These are phyloP conservation scores for Ustilago sp. DNA, from an alignment of 1,284 basidiomycete genomes.

Conservation along the genomic window DNA sequence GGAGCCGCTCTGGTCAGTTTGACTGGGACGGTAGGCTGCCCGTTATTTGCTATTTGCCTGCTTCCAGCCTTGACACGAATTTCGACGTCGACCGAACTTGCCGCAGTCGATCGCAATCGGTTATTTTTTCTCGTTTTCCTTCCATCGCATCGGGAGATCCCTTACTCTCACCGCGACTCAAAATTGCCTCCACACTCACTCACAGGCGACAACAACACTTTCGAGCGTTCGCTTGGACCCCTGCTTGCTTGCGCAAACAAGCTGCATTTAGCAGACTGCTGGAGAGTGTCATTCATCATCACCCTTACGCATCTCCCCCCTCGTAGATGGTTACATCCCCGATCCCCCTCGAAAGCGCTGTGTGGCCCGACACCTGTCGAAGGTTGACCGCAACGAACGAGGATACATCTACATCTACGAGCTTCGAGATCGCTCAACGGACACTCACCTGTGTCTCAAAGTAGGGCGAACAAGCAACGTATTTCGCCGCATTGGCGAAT, in stretches of 20 bases:
- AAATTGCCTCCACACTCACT: constrained; percentile 19
- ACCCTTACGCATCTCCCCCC: too few relatives aligned
- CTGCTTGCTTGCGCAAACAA: constrained; percentile 7
- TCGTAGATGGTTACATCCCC: too few relatives aligned
- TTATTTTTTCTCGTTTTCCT: neutral
- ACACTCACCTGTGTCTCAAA: constrained; percentile 45
- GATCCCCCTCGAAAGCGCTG: too few relatives aligned
- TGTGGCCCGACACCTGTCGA: constrained; percentile 23
- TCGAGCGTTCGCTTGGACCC: constrained; percentile 18
- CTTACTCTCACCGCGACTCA: constrained; percentile 10
- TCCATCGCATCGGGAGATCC: constrained; percentile 11
- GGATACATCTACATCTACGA: constrained; percentile 62
- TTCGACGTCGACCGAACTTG: constrained; percentile 34
- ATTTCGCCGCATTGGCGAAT: constrained; percentile 47
- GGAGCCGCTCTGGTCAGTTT: neutral
- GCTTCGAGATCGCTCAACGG: constrained; percentile 34
- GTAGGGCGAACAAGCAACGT: constrained; percentile 50
- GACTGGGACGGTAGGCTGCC: neutral
- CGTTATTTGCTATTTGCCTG: neutral
- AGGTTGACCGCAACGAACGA: constrained; percentile 25
- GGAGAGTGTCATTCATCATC: neutral
- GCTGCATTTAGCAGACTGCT: constrained; percentile 18
- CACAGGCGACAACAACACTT: constrained; percentile 3
- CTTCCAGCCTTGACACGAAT: neutral
- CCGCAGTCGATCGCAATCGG: constrained; percentile 37